phyloP scores from a whole-genome alignment of 148 eudicot genomes.

The Rheum nobile region DNA sequence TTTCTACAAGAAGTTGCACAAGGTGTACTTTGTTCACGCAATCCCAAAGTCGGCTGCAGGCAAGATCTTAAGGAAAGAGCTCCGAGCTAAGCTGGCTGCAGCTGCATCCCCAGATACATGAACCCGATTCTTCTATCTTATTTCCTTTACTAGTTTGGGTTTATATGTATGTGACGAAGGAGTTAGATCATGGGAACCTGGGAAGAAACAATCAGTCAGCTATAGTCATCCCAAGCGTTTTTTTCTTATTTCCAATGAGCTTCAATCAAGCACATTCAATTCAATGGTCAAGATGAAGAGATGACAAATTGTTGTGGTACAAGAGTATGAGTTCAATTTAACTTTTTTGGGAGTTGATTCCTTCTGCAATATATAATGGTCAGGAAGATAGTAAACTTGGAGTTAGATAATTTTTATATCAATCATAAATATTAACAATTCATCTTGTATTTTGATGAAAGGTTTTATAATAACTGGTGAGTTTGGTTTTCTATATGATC shows the following conservation, averaged over 20 bases:
- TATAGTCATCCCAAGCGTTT: not conserved
- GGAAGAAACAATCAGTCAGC: not conserved
- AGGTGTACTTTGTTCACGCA: slow-evolving; percentile 55
- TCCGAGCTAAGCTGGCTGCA: slow-evolving; percentile 42
- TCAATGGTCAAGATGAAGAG: not conserved
- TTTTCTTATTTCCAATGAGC: not conserved
- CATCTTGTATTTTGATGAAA: not conserved
- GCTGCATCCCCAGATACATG: not conserved
- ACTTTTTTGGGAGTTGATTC: not conserved
- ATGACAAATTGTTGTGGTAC: not conserved
- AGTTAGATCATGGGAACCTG: too few relatives aligned
- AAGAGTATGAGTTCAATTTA: not conserved
- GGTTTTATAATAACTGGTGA: not conserved
- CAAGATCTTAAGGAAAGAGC: slow-evolving; percentile 73
- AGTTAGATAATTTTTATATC: too few relatives aligned
- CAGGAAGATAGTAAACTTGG: not conserved
- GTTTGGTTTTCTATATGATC: too few relatives aligned
- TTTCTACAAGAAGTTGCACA: slow-evolving; percentile 75
- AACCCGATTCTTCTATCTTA: not conserved
- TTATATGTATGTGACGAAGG: not conserved
- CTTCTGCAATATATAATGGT: not conserved
- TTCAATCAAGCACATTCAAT: not conserved
- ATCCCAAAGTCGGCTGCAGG: slow-evolving; percentile 88
- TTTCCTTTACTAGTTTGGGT: not conserved
- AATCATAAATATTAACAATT: not conserved